Evolutionary conservation across 2,329 filamentous ascomycete species (phyloP).

Genomic region (Pseudocercospora cruenta): DNA sequence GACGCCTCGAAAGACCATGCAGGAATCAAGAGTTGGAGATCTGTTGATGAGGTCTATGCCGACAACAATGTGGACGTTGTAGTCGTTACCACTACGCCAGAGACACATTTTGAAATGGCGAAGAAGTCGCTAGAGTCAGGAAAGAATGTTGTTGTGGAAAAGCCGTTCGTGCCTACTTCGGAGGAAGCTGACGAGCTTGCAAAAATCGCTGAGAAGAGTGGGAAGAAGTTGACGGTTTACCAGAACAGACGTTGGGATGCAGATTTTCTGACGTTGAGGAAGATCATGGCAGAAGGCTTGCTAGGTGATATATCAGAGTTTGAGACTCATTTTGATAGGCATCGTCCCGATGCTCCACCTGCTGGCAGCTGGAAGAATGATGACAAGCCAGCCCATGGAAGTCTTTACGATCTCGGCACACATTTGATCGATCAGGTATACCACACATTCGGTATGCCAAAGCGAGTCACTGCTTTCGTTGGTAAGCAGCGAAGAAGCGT

Average conservation of each 20-base stretch:
- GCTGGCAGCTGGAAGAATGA: constrained; percentile 67
- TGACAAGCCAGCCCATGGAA: constrained; percentile 66
- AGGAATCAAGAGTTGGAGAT: constrained; percentile 64
- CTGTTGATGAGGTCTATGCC: constrained; percentile 64
- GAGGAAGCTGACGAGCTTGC: constrained; percentile 68
- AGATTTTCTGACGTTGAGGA: constrained; percentile 72
- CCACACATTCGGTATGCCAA: constrained; percentile 69
- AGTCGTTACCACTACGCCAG: constrained; percentile 71
- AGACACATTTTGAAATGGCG: constrained; percentile 69
- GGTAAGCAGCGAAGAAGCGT: constrained; percentile 65
- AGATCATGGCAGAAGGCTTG: constrained; percentile 61
- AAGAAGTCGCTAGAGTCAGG: constrained; percentile 68
- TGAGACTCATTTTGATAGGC: constrained; percentile 79
- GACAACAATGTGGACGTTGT: constrained; percentile 70
- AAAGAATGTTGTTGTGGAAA: constrained; percentile 81
- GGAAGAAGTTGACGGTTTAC: constrained; percentile 51
- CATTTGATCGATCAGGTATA: constrained; percentile 78
- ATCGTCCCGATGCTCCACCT: constrained; percentile 60
- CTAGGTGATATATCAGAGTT: constrained; percentile 77
- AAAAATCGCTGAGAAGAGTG: constrained; percentile 43
- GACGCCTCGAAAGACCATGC: constrained; percentile 73
- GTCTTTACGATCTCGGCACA: constrained; percentile 73
- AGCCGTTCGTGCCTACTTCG: constrained; percentile 76
- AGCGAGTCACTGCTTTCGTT: constrained; percentile 68
- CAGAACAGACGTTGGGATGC: constrained; percentile 73